A percentile compares a stretch with the other conserved stretches of the same genome.
Conservation (phyloP, 2,329 filamentous ascomycete genomes). For the Aspergillus novofumigatus region DNA sequence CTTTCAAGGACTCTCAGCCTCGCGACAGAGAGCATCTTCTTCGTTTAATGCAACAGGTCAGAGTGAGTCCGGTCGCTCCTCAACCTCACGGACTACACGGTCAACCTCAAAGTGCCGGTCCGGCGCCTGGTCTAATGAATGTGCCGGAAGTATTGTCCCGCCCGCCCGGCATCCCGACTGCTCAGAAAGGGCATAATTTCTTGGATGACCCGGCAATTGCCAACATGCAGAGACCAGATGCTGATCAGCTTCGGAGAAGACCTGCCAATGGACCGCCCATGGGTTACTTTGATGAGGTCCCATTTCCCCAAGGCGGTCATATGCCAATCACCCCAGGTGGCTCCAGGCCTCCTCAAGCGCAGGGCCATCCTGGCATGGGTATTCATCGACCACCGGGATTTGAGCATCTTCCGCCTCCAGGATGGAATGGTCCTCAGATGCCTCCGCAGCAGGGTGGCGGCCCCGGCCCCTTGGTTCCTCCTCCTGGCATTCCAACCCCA, state of each 20-base stretch:
- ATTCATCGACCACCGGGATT: conserved; percentile 44
- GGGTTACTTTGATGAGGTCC: conserved; percentile 40
- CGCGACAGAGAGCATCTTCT: conserved; percentile 80
- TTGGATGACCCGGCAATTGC: conserved; percentile 44
- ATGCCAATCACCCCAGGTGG: conserved; percentile 33
- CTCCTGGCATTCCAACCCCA: conserved; percentile 37
- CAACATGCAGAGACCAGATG: conserved; percentile 38
- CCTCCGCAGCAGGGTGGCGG: conserved; percentile 33
- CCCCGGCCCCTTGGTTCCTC: conserved; percentile 32
- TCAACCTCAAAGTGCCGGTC: conserved; percentile 26
- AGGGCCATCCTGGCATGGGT: conserved; percentile 33
- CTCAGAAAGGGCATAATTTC: conserved; percentile 35
- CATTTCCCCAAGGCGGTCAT: conserved; percentile 33
- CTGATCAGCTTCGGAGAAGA: conserved; percentile 35
- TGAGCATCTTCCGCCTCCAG: conserved; percentile 39
- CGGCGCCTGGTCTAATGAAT: conserved; percentile 31
- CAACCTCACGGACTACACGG: conserved; percentile 23
- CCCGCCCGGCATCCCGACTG: conserved; percentile 30
- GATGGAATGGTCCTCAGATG: conserved; percentile 35
- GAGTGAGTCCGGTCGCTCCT: conserved; percentile 25
- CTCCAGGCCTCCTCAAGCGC: conserved; percentile 29
- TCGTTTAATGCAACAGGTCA: conserved; percentile 68
- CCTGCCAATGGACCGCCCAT: conserved; percentile 35
- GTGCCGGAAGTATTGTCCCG: conserved; percentile 34
- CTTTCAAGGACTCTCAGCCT: conserved; percentile 38